A percentile compares a stretch with the other conserved stretches of the same genome.
Conservation (phyloP, 345 rosid species). For the Garcia nutans region DNA sequence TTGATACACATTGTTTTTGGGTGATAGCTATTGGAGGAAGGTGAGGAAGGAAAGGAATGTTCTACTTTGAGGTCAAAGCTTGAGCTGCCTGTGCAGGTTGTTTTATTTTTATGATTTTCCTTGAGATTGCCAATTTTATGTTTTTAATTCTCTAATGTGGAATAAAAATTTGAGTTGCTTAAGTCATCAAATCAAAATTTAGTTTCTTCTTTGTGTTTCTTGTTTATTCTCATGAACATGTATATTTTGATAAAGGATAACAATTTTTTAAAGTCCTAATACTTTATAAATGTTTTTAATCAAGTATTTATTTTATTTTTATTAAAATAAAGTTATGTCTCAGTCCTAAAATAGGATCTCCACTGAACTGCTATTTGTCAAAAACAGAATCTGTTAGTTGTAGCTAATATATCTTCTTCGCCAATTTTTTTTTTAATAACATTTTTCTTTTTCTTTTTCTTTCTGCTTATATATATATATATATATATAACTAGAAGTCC, state of each 20-base stretch:
- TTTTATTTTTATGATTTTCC: constrained; percentile 17
- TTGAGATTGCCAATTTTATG: background rate
- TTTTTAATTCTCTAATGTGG: background rate
- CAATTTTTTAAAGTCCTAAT: background rate
- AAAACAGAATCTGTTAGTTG: background rate
- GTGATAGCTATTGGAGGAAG: constrained; percentile 83
- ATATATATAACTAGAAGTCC: too few species aligned
- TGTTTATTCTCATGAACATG: background rate
- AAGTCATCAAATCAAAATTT: background rate
- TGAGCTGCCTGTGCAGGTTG: constrained; percentile 98
- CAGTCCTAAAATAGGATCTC: too few species aligned
- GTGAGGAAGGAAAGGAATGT: constrained; percentile 90
- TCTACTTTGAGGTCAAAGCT: constrained; percentile 88
- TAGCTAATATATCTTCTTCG: too few species aligned
- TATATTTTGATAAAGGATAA: too few species aligned
- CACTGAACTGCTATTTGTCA: background rate
- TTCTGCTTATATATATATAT: too few species aligned
- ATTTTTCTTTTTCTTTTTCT: background rate
- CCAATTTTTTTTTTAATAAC: too few species aligned
- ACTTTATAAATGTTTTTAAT: background rate
- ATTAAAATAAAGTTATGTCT: too few species aligned
- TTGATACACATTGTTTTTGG: constrained; percentile 22
- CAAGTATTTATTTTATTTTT: too few species aligned
- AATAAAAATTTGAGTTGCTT: background rate
- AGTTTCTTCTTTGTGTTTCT: background rate